Evolutionary conservation across 306 rosid species (phyloP).

Genomic region (Cicer cuneatum): DNA sequence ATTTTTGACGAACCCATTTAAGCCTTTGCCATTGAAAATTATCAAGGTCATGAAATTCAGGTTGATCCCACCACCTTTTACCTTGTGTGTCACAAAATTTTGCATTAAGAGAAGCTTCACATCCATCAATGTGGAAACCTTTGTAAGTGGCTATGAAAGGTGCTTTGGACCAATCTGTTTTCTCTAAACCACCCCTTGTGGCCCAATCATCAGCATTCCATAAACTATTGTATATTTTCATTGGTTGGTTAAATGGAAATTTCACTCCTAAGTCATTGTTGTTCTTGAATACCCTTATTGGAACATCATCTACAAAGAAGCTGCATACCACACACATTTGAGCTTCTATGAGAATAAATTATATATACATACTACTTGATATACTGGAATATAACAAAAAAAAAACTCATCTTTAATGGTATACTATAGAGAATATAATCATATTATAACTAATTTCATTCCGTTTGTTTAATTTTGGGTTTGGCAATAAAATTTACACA

Average conservation of each 20-base stretch:
- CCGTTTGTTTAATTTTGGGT: background rate
- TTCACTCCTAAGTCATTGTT: constrained; percentile 69
- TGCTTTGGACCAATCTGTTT: constrained; percentile 92
- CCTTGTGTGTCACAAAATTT: constrained; percentile 78
- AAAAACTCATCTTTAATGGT: background rate
- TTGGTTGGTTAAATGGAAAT: constrained; percentile 90
- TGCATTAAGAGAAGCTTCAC: constrained; percentile 82
- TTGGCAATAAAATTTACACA: too few species aligned
- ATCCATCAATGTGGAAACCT: constrained; percentile 85
- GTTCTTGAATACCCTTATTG: constrained; percentile 90
- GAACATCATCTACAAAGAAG: constrained; percentile 78
- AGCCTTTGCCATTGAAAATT: constrained; percentile 62
- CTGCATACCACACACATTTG: constrained; percentile 47
- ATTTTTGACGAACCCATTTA: constrained; percentile 70
- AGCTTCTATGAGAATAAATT: background rate
- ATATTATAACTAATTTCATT: background rate
- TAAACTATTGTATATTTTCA: constrained; percentile 88
- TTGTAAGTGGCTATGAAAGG: constrained; percentile 81
- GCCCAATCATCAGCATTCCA: constrained; percentile 99
- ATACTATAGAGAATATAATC: background rate
- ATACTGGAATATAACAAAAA: background rate
- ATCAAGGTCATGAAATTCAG: constrained; percentile 75
- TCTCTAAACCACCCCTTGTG: constrained; percentile 86
- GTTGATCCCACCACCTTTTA: constrained; percentile 87
- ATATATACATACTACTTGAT: background rate